Evolutionary conservation across 2,329 filamentous ascomycete genomes (phyloP).

Genomic region (Pseudopyricularia javanii): DNA sequence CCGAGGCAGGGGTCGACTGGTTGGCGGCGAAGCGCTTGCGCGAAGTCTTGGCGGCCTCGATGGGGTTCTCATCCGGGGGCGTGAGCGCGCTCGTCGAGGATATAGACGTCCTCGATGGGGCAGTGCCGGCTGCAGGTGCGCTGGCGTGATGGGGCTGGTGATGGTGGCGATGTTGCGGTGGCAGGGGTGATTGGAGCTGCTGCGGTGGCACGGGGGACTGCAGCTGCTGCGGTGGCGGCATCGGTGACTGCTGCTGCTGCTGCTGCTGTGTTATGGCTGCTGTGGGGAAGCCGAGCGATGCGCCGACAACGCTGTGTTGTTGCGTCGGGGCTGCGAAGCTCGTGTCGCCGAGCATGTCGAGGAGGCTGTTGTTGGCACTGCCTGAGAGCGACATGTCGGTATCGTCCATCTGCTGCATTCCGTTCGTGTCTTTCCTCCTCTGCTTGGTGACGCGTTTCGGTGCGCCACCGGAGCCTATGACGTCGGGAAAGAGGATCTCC

Average conservation of each 20-base stretch:
- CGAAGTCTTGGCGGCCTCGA: conserved; percentile 21
- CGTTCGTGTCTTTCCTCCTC: conserved; percentile 34
- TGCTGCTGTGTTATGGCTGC: background rate
- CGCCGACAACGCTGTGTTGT: background rate
- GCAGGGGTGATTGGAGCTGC: conserved; percentile 8
- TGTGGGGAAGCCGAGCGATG: background rate
- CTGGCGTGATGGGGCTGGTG: background rate
- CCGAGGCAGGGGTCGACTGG: conserved; percentile 2
- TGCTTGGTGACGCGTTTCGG: conserved; percentile 47
- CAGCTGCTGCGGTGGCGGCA: conserved; percentile 7
- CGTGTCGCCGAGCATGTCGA: conserved; percentile 28
- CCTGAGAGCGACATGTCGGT: conserved; percentile 24
- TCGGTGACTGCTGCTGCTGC: conserved; percentile 7
- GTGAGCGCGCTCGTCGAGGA: conserved; percentile 34
- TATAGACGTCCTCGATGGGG: conserved; percentile 18
- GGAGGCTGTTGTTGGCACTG: conserved; percentile 22
- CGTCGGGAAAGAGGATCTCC: conserved; percentile 48
- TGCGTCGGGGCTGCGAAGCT: conserved; percentile 11
- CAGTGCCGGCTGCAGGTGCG: background rate
- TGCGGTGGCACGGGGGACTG: conserved; percentile 10
- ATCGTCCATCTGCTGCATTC: conserved; percentile 27
- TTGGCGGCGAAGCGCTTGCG: conserved; percentile 27
- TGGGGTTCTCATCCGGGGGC: conserved; percentile 36
- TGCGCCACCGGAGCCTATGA: conserved; percentile 45
- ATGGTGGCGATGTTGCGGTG: conserved; percentile 15